A percentile compares a stretch with the other conserved stretches of the same genome.
Evolutionary conservation across 306 rosid genomes (phyloP).

Genomic region (Corylus heterophylla): DNA sequence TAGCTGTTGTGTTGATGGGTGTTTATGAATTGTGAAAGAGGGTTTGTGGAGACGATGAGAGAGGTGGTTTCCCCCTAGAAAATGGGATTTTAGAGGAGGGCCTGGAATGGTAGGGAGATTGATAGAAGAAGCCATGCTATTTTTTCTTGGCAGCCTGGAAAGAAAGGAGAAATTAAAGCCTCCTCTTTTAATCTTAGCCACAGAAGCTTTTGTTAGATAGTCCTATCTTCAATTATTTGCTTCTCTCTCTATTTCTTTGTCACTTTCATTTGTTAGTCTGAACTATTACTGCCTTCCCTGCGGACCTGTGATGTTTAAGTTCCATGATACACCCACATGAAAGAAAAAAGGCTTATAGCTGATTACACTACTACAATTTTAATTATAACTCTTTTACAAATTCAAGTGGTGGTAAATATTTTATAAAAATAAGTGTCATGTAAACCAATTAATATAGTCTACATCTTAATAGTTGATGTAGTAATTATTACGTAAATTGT

Average conservation of each 20-base stretch:
- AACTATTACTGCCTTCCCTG: not conserved
- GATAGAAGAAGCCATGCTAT: constrained; percentile 55
- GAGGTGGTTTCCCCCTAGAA: constrained; percentile 53
- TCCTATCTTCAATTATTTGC: constrained; percentile 32
- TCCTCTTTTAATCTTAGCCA: constrained; percentile 25
- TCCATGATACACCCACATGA: too few relatives aligned
- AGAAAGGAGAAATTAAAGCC: constrained; percentile 5
- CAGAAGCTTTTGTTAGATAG: constrained; percentile 19
- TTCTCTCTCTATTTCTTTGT: not conserved
- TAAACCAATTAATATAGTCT: too few relatives aligned
- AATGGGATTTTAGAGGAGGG: constrained; percentile 51
- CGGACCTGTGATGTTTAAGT: too few relatives aligned
- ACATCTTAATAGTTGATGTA: too few relatives aligned
- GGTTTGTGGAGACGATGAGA: constrained; percentile 29
- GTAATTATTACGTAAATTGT: too few relatives aligned
- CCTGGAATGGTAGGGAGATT: constrained; percentile 44
- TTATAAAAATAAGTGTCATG: too few relatives aligned
- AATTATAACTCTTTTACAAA: too few relatives aligned
- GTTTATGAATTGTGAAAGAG: constrained; percentile 34
- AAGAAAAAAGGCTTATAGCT: not conserved
- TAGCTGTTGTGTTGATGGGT: not conserved
- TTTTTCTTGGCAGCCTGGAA: constrained; percentile 12
- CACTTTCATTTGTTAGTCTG: not conserved
- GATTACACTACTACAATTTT: too few relatives aligned
- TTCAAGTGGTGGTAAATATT: too few relatives aligned